Conservation (phyloP, 768 basidiomycete genomes). For the Tylopilus balloui region DNA sequence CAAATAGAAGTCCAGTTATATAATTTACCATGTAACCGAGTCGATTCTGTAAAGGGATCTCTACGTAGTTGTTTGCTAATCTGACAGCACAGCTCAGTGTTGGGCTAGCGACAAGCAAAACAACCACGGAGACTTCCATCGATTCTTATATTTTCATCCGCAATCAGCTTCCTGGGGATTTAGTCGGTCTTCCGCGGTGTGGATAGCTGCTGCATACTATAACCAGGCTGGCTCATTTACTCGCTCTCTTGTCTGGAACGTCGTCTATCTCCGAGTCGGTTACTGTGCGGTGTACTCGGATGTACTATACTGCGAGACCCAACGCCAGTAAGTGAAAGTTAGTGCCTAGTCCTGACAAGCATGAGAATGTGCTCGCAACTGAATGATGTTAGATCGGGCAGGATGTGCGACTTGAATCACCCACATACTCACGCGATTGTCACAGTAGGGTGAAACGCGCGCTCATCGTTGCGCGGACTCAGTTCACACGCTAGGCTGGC, state of each 20-base stretch:
- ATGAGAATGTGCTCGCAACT: not conserved
- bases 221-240: not conserved
- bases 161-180: conserved; percentile 15
- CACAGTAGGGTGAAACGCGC: too few relatives aligned
- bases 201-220: not conserved
- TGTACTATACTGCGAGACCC: not conserved
- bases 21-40: not conserved
- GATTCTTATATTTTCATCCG: conserved; percentile 12
- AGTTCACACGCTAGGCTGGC: too few relatives aligned
- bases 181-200: conserved; percentile 25
- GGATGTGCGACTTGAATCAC: not conserved
- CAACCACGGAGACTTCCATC: not conserved
- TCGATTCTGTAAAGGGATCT: not conserved
- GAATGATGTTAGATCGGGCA: not conserved
- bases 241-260: conserved; percentile 10
- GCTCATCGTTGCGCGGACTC: conserved; percentile 10
- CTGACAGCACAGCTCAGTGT: conserved; percentile 7
- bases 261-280: conserved; percentile 4
- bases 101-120: conserved; percentile 7
- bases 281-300: not conserved
- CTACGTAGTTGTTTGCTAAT: conserved; percentile 2
- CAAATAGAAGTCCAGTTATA: not conserved
- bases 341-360: conserved; percentile 5
- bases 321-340: not conserved
- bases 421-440: conserved; percentile 4